Evolutionary conservation across 805 yeast species (phyloP).

Genomic region (Saccharomycopsis olivae): DNA sequence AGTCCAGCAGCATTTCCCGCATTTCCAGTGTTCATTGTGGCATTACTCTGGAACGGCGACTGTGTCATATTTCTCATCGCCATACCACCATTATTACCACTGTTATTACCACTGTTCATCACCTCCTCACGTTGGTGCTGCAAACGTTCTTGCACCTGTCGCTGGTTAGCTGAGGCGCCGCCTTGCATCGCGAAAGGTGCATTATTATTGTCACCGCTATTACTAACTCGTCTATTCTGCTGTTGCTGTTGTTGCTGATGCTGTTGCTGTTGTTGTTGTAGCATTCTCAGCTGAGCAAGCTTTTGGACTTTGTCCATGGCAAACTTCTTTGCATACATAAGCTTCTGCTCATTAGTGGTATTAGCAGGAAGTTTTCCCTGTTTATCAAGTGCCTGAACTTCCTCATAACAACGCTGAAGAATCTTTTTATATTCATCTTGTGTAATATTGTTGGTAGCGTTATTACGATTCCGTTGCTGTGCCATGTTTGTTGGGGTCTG

Average conservation of each 20-base stretch:
- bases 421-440: slow-evolving; percentile 5
- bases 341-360: slow-evolving; percentile 8
- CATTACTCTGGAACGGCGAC: not conserved
- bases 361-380: slow-evolving; percentile 5
- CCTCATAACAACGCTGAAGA: slow-evolving; percentile 5
- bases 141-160: slow-evolving; percentile 16
- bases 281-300: slow-evolving; percentile 5
- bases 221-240: not conserved
- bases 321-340: slow-evolving; percentile 6
- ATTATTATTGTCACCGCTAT: slow-evolving; percentile 1
- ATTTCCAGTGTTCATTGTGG: not conserved
- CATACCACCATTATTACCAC: not conserved
- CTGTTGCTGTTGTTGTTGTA: not conserved
- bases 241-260: slow-evolving; percentile 1
- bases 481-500: not conserved
- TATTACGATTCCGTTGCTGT: slow-evolving; percentile 1
- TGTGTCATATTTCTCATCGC: not conserved
- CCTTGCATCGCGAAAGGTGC: not conserved
- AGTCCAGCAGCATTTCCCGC: slow-evolving; percentile 3
- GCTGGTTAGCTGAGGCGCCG: slow-evolving; percentile 11
- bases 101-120: slow-evolving; percentile 3
- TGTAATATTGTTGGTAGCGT: slow-evolving; percentile 1
- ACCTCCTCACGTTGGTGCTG: slow-evolving; percentile 11
- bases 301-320: slow-evolving; percentile 6
- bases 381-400: slow-evolving; percentile 3